Base-by-base conservation (phyloP, 495 filamentous ascomycete species). In the Talaromyces borbonicus region DNA sequence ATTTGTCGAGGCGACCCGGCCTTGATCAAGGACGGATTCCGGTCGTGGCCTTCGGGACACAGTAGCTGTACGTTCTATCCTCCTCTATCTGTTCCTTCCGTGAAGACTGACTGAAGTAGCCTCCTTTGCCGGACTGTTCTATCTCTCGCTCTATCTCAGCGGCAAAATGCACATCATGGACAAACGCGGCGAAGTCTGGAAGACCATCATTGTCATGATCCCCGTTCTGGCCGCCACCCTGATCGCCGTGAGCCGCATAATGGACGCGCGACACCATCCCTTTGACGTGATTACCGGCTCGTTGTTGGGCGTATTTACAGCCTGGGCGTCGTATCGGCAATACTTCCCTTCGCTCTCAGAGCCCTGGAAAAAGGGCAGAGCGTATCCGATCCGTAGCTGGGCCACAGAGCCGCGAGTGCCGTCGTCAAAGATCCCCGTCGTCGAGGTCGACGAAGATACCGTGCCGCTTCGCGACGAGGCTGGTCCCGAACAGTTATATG, bases 211-310 rank as follows among this genome's bases (percentile, higher is more conserved):
- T 25, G 76, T 85, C 46, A 67, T 87, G 48, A 60, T 85, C 3
- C 76, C 76, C 7, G 66, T 68, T 25, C 61, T 80, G 19, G 74
- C 55, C 12, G 76, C 76, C 7, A 69, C 72, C 8, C 63, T 78
- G 2, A 66, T 80, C 29, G 74, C 75, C 5, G 71, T 74, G 24
- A 66, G 65, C 25, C 72, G 76, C 19, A 78, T 78, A 40, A 78
- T 87, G 72, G 88, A 95, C 56, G 87, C 84, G 55, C 74, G 87
- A 7, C 88, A 95, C 53, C 87, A 93, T 63, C 85, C 82, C 9
- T 93, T 95, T 62, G 88, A 95, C 49, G 88, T 93, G 33, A 69
- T 95, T 18, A 85, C 83, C 20, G 87, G 87, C 5, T 81, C 74
- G 16, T 55, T 84, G 2, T 77, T 90, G 36, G 85, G 85, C 3